These are phyloP conservation scores for Nakazawaea siamensis DNA, from an alignment of 805 yeast species.

Conservation along the genomic window DNA sequence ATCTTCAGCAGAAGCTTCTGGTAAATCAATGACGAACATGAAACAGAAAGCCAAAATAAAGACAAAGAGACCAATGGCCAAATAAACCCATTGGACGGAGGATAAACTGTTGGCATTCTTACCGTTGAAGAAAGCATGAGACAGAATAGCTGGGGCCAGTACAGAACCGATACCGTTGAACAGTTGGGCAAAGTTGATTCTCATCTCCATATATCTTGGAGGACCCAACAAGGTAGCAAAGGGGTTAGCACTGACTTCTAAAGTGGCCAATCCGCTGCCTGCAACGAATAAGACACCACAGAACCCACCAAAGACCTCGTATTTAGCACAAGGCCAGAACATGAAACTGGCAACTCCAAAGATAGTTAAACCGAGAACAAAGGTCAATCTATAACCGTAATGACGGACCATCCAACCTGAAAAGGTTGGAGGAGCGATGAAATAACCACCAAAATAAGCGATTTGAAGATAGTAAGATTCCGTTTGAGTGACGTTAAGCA, in stretches of 20 bases:
- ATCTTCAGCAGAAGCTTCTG: conserved; percentile 12
- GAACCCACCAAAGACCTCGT: conserved; percentile 11
- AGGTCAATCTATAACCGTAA: conserved; percentile 11
- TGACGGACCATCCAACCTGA: conserved; percentile 9
- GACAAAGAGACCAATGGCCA: conserved; percentile 12
- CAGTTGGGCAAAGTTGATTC: conserved; percentile 11
- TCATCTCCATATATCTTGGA: conserved; percentile 9
- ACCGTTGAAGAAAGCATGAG: conserved; percentile 12
- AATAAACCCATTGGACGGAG: conserved; percentile 13
- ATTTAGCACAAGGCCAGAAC: conserved; percentile 13
- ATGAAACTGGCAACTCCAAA: conserved; percentile 11
- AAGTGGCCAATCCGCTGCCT: conserved; percentile 12
- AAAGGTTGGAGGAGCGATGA: conserved; percentile 10
- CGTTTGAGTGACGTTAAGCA: conserved; percentile 10
- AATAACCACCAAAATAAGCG: conserved; percentile 13
- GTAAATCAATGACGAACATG: conserved; percentile 12
- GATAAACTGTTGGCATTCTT: conserved; percentile 8
- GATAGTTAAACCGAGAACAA: conserved; percentile 10
- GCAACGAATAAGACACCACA: conserved; percentile 12
- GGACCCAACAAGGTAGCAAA: conserved; percentile 11
- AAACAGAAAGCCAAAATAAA: conserved; percentile 10
- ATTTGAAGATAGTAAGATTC: conserved; percentile 11
- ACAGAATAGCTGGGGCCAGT: conserved; percentile 12
- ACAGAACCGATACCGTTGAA: conserved; percentile 12
- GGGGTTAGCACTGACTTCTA: conserved; percentile 12